These are phyloP conservation scores for Cystobasidiaceae sp. DNA, from an alignment of 1,284 basidiomycete species.

Conservation along the genomic window DNA sequence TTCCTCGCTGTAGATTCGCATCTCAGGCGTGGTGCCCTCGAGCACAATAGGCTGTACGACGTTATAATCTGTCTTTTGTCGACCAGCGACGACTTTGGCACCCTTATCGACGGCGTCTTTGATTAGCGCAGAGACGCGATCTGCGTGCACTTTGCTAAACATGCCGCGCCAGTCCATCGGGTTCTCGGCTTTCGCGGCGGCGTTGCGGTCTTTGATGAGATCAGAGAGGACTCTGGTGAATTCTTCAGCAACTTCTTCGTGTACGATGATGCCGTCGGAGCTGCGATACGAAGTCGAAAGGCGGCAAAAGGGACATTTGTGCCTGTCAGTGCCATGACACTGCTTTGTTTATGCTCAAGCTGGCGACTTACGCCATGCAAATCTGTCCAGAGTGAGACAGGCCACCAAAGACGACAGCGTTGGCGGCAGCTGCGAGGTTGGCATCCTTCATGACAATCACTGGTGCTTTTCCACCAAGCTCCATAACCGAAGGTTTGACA, in stretches of 20 bases:
- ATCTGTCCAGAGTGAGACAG: constrained; percentile 62
- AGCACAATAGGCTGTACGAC: constrained; percentile 58
- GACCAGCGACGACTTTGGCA: constrained; percentile 49
- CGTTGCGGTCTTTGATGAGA: constrained; percentile 8
- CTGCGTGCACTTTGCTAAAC: constrained; percentile 54
- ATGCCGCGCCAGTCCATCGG: constrained; percentile 45
- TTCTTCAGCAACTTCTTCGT: constrained; percentile 38
- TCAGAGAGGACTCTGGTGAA: constrained; percentile 31
- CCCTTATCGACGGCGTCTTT: constrained; percentile 55
- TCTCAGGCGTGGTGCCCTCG: constrained; percentile 52
- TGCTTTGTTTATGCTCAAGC: neutral
- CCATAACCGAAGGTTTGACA: constrained; percentile 46
- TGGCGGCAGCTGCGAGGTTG: constrained; percentile 52
- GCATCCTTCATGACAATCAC: constrained; percentile 58
- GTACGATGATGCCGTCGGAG: constrained; percentile 32
- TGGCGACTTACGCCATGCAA: constrained; percentile 42
- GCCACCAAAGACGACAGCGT: constrained; percentile 55
- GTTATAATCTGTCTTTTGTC: constrained; percentile 30
- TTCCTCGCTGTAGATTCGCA: constrained; percentile 51
- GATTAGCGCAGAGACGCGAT: constrained; percentile 54
- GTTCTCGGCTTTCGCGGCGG: constrained; percentile 27
- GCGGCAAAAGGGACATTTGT: neutral
- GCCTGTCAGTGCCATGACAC: neutral
- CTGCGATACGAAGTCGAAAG: too few species aligned
- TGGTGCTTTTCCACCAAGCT: constrained; percentile 48